A percentile compares a stretch with the other conserved stretches of the same genome.
Conservation (phyloP, 148 eudicot genomes). For the Persicaria tinctoria region DNA sequence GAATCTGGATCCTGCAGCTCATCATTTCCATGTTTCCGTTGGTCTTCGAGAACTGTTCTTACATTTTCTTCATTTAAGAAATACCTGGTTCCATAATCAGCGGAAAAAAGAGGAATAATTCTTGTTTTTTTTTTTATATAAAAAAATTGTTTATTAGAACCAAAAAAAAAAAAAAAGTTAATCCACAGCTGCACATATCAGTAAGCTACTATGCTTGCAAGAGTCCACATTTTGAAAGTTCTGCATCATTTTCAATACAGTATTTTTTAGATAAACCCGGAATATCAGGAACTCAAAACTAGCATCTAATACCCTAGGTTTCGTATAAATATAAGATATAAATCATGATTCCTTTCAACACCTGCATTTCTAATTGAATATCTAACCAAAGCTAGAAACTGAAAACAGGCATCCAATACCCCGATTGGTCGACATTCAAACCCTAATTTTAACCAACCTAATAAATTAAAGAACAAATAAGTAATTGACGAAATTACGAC, state of each 20-base stretch:
- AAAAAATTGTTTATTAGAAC: too few species aligned
- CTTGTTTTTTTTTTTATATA: too few species aligned
- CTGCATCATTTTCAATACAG: not conserved
- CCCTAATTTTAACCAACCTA: not conserved
- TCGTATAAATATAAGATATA: not conserved
- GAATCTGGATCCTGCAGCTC: conserved; percentile 23
- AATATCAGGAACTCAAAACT: not conserved
- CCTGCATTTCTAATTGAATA: not conserved
- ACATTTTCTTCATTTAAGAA: conserved; percentile 32
- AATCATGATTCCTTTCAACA: not conserved
- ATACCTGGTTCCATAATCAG: conserved; percentile 41
- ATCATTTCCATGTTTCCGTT: conserved; percentile 21
- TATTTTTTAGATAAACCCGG: too few species aligned
- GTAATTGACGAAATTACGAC: not conserved
- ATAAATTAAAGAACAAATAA: not conserved
- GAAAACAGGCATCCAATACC: not conserved
- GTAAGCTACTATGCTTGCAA: not conserved
- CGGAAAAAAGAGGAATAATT: too few species aligned
- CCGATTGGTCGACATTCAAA: not conserved
- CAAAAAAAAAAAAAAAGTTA: not conserved
- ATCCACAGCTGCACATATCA: not conserved
- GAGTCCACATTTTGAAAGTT: not conserved
- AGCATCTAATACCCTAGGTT: not conserved
- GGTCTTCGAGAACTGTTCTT: conserved; percentile 32
- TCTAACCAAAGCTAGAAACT: not conserved